A percentile compares a stretch with the other conserved stretches of the same genome.
phyloP scores from a whole-genome alignment of 768 basidiomycete genomes.

The Amanita inopinata region DNA sequence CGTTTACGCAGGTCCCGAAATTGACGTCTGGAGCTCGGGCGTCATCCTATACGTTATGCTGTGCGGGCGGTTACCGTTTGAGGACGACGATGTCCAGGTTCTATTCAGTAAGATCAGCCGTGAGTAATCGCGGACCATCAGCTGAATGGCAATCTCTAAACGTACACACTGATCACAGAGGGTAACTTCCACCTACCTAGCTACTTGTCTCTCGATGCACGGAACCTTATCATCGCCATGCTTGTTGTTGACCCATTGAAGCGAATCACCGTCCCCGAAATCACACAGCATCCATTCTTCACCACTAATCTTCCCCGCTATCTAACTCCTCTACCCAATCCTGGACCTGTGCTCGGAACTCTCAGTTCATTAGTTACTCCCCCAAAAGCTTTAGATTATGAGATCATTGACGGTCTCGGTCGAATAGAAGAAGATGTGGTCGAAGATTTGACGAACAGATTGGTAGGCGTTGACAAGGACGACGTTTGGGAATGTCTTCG shows the following conservation, averaged over 20 bases:
- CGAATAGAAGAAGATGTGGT: conserved; percentile 89
- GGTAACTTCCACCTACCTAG: conserved; percentile 80
- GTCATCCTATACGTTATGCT: conserved; percentile 99
- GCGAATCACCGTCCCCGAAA: conserved; percentile 88
- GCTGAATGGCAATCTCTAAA: not conserved
- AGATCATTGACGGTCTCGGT: conserved; percentile 87
- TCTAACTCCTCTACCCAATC: conserved; percentile 74
- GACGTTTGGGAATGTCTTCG: conserved; percentile 84
- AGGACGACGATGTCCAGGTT: conserved; percentile 90
- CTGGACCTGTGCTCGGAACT: conserved; percentile 67
- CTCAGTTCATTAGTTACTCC: conserved; percentile 65
- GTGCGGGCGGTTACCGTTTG: conserved; percentile 90
- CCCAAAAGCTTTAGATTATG: conserved; percentile 61
- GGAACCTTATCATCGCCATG: conserved; percentile 77
- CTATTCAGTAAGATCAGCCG: conserved; percentile 93
- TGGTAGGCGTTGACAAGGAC: conserved; percentile 68
- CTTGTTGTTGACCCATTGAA: conserved; percentile 91
- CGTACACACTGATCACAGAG: conserved; percentile 35
- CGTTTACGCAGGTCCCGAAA: conserved; percentile 94
- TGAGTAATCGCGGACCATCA: conserved; percentile 24
- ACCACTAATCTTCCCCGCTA: conserved; percentile 78
- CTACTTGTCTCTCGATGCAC: conserved; percentile 73
- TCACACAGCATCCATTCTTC: conserved; percentile 87
- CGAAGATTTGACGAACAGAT: conserved; percentile 62
- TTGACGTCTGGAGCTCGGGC: conserved; percentile 97